Percentiles rank a stretch among this genome's conserved stretches.
Conservation (phyloP, 345 rosid species). For the Raphanus raphanistrum region DNA sequence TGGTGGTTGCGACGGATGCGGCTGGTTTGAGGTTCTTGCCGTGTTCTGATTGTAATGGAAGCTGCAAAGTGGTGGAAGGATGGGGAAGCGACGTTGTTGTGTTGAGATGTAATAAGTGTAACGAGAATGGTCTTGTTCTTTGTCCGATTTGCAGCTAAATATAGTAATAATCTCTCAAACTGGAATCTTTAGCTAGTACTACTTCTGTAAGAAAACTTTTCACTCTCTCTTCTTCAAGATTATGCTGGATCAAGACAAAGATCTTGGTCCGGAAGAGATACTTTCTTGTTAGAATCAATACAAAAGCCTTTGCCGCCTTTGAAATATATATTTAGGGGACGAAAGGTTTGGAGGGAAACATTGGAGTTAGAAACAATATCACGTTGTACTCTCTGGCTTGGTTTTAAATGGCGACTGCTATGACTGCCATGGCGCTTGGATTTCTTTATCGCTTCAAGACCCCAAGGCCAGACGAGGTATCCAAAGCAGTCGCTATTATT, state of each 20-base stretch:
- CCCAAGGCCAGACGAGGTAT: too few relatives aligned
- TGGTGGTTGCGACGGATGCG: constrained; percentile 60
- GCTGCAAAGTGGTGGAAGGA: constrained; percentile 57
- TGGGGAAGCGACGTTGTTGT: constrained; percentile 42
- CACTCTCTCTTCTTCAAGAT: background rate
- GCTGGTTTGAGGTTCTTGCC: constrained; percentile 67
- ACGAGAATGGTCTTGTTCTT: constrained; percentile 83
- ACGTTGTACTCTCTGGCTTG: background rate
- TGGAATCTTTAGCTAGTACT: background rate
- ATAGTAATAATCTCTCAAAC: background rate
- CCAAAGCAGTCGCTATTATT: too few relatives aligned
- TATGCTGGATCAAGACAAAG: background rate
- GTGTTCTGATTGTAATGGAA: constrained; percentile 74
- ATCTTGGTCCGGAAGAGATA: background rate
- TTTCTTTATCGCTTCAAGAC: too few relatives aligned
- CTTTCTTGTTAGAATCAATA: background rate
- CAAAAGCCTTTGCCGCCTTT: background rate
- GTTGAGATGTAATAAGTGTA: constrained; percentile 65
- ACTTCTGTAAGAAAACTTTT: background rate
- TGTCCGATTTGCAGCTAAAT: constrained; percentile 68
- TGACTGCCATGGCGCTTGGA: too few relatives aligned
- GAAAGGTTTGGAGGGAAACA: background rate
- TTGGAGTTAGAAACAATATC: background rate
- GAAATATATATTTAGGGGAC: background rate
- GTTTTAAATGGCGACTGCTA: too few relatives aligned